Conservation (phyloP, 768 basidiomycete species). For the Xerocomellus intermedius region DNA sequence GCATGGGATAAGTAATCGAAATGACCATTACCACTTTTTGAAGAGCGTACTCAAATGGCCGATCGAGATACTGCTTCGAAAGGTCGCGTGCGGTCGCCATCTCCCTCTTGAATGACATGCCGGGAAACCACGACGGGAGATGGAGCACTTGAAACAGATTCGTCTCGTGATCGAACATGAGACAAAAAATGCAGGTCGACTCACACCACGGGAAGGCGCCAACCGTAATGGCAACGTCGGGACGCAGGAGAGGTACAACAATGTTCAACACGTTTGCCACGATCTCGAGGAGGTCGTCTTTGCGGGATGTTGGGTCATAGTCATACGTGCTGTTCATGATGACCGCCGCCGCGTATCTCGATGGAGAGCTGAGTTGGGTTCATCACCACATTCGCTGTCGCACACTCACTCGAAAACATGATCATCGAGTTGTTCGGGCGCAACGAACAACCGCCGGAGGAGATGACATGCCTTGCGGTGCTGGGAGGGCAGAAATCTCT, state of each 20-base stretch:
- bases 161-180: not conserved
- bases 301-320: not conserved
- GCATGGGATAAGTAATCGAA: not conserved
- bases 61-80: not conserved
- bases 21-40: not conserved
- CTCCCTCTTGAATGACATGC: conserved; percentile 7
- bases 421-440: not conserved
- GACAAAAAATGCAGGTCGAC: not conserved
- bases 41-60: not conserved
- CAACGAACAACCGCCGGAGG: not conserved
- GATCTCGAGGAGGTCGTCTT: not conserved
- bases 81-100: not conserved
- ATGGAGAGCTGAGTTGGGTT: too few relatives aligned
- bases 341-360: not conserved
- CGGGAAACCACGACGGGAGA: conserved; percentile 10
- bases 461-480: conserved; percentile 5
- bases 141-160: not conserved
- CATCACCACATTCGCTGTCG: too few relatives aligned
- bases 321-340: conserved; percentile 4
- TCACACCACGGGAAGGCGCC: not conserved
- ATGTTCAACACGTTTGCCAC: not conserved
- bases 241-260: not conserved
- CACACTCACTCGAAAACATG: too few relatives aligned
- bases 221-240: not conserved
- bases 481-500: not conserved